Percentiles rank a stretch among this genome's conserved stretches.
Evolutionary conservation across 1,284 basidiomycete species (phyloP).

Genomic region (Agaricales sp.): DNA sequence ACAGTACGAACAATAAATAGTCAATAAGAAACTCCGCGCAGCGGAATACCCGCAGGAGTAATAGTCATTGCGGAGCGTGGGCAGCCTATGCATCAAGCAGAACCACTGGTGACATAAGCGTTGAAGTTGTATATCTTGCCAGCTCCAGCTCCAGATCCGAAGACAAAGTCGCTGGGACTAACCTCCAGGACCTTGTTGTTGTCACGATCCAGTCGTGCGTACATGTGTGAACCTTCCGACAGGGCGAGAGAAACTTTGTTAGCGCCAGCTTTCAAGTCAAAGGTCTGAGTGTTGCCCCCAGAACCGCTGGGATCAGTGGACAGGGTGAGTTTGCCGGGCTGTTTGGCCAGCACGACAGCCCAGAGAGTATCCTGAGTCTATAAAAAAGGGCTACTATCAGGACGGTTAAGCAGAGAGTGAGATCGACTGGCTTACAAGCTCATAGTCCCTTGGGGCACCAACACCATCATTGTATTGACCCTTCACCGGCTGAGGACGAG

Average conservation of each 20-base stretch:
- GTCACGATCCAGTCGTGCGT: slow-evolving; percentile 44
- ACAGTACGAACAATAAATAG: too few relatives aligned
- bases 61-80: too few relatives aligned
- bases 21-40: too few relatives aligned
- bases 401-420: slow-evolving; percentile 1
- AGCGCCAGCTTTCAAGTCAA: slow-evolving; percentile 45
- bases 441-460: slow-evolving; percentile 42
- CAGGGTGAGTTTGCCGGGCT: slow-evolving; percentile 40
- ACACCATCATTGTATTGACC: slow-evolving; percentile 45
- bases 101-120: slow-evolving; percentile 41
- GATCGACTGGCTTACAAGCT: slow-evolving; percentile 26
- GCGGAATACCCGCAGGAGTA: too few relatives aligned
- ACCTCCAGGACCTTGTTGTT: slow-evolving; percentile 43
- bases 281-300: slow-evolving; percentile 28
- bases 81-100: slow-evolving; percentile 16
- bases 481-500: slow-evolving; percentile 55
- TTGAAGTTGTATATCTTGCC: slow-evolving; percentile 51
- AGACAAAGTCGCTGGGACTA: slow-evolving; percentile 36
- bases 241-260: slow-evolving; percentile 59
- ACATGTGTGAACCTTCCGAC: slow-evolving; percentile 46
- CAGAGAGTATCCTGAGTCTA: slow-evolving; percentile 48
- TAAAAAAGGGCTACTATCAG: slow-evolving; percentile 4
- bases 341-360: slow-evolving; percentile 57
- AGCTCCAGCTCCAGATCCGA: slow-evolving; percentile 33
- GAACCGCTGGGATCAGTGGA: slow-evolving; percentile 27